A percentile compares a stretch with the other conserved stretches of the same genome.
phyloP scores from a whole-genome alignment of 106 monocot genomes.

The Platanthera zijinensis region DNA sequence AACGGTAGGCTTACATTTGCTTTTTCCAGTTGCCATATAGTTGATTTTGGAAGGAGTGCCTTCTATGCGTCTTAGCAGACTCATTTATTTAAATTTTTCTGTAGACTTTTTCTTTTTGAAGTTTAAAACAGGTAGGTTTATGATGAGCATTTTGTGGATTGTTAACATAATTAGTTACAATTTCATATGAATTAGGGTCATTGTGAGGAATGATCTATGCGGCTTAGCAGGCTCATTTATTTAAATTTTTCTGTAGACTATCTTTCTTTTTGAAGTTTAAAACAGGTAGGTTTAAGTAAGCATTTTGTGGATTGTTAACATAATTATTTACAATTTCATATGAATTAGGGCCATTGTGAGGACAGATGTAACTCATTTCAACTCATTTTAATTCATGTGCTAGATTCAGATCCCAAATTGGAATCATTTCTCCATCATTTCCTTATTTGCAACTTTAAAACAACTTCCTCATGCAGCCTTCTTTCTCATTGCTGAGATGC shows the following conservation, averaged over 20 bases:
- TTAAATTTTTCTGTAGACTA: neutral
- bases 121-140: neutral
- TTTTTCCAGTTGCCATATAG: neutral
- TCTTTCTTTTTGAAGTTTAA: neutral
- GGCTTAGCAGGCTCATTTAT: neutral
- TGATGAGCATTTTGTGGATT: neutral
- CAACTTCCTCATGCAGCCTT: neutral
- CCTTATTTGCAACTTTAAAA: neutral
- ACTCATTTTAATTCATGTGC: neutral
- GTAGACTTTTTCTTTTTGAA: neutral
- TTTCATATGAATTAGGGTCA: neutral
- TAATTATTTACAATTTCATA: neutral
- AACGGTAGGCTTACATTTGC: conserved; percentile 48
- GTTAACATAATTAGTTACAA: neutral
- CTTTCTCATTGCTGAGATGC: neutral
- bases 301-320: neutral
- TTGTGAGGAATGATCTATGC: neutral
- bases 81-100: neutral
- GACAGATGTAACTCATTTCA: too few species aligned
- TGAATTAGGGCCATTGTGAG: neutral
- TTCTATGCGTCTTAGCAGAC: neutral
- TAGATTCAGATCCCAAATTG: neutral
- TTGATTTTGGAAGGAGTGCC: neutral
- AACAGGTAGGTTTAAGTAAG: neutral
- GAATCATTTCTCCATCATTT: neutral